Base-by-base conservation (phyloP, 306 rosid species). In the Quercus ilex region DNA sequence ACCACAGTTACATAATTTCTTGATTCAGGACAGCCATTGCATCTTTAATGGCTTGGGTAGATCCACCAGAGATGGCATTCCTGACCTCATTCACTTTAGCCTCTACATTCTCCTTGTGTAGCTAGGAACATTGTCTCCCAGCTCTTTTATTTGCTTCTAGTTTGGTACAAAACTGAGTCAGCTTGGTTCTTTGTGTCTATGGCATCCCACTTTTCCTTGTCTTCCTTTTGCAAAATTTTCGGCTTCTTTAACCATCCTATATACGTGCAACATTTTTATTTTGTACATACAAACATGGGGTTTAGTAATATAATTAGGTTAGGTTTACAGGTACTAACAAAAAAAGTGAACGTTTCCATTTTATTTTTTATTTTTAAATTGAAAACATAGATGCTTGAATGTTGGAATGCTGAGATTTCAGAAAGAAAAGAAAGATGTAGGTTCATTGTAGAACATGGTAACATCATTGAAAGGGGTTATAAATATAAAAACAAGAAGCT, bases 181-280 rank as follows among this genome's bases (percentile, higher is more conserved):
- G 97, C 97, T 75, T 92, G 99, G 86, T 95, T 95, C 92, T 89
- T 90, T 1, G 97, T 92, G 85, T 91, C 98, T 30, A 91, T 94
- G 12, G 94, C 90, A 19, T 94, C 97, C 83, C 98, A 89, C 92
- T 88, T 94, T 74, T 94, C 96, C 71, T 94, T 94, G 85, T 94
- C 98, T 80, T 92, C 97, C 97, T 86, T 86, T 87, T 1, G 93
- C 78, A 76, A 92, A 92, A 77, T 43, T 92, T 77, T 92, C 94
- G 0, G 97, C 97, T 77, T 92, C 98, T 0, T 55, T 80, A 20
- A 94, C 97, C 96, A 94, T 94, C 64, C 87, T 88, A 46, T 89
- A 89, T 49, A 94, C 97, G 96, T 94, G 88, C 55, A 81, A 26
- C 55, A 69, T 77, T 6, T 35, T 35, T 35, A 35, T 35, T 6